Evolutionary conservation across 176 grass and related monocot genomes (phyloP), one percentile per base, ranked within the genome.

Genomic region (Pontederia crassipes): DNA sequence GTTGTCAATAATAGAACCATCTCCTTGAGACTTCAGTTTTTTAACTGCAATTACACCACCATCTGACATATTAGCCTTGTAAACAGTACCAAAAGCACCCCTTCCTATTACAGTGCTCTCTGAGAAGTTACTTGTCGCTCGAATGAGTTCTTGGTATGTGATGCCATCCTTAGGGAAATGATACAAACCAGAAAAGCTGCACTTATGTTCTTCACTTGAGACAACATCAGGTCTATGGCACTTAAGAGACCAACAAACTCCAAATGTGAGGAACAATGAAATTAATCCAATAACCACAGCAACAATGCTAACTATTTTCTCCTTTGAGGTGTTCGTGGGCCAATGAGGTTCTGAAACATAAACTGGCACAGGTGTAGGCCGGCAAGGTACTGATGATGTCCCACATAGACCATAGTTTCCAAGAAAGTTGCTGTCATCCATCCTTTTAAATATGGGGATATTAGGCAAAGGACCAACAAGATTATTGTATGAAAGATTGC

Each of bases 401-500:
- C 87, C 84, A 52, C 93, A 98, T 12, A 98, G 83, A 8, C 77
- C 84, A 67, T 58, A 14, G 32, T 89, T 98, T 50, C 93, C 93
- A 50, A 92, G 80, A 75, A 98, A 98, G 72, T 92, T 98, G 56
- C 79, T 92, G 74, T 65, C 75, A 61, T 92, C 87, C 79, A 98
- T 61, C 48, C 80, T 73, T 58, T 88, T 67, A 9, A 98, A 98
- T 29, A 82, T 46, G 8, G 77, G 65, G 45, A 78, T 98, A 46
- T 63, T 81, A 32, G 87, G 93, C 63, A 98, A 80, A 0, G 84
- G 74, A 14, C 93, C 93, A 8, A 81, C 48, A 57, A 98, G 87
- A 26, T 83, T 77, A 62, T 98, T 98, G 67, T 92, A 98, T 53
- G 93, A 98, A 64, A 98, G 81, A 61, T 98, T 98, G 74, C 93